phyloP scores from a whole-genome alignment of 116 monocot species.

The Dioscorea cayenensis region DNA sequence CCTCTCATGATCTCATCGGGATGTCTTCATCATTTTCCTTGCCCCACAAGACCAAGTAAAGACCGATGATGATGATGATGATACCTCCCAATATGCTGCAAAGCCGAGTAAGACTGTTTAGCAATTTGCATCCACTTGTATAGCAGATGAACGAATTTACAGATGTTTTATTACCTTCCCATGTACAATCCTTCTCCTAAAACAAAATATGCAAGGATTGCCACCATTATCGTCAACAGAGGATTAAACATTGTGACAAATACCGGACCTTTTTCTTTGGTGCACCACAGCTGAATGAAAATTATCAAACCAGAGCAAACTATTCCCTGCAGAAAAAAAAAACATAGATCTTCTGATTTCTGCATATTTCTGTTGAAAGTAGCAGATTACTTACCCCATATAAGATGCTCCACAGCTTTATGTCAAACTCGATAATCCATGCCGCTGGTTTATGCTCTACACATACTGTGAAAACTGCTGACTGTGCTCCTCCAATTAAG shows the following conservation, averaged over 20 bases:
- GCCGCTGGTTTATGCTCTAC: conserved; percentile 47
- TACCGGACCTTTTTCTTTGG: conserved; percentile 75
- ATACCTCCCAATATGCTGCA: conserved; percentile 69
- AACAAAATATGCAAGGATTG: conserved; percentile 64
- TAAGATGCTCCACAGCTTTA: conserved; percentile 71
- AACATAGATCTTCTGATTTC: too few species aligned
- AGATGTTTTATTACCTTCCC: conserved; percentile 48
- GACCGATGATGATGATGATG: conserved; percentile 63
- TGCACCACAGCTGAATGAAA: conserved; percentile 77
- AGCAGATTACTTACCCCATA: conserved; percentile 46
- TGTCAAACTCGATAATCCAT: conserved; percentile 63
- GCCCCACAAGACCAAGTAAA: conserved; percentile 74
- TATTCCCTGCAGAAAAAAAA: conserved; percentile 41
- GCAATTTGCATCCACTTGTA: background rate
- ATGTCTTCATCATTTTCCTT: conserved; percentile 57
- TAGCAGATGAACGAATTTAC: too few species aligned
- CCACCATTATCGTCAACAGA: conserved; percentile 63
- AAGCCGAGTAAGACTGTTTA: background rate
- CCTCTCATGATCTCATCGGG: background rate
- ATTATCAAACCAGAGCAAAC: conserved; percentile 60
- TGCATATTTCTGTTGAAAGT: too few species aligned
- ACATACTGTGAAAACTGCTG: conserved; percentile 57
- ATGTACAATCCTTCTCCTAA: conserved; percentile 66
- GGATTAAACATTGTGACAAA: conserved; percentile 95
- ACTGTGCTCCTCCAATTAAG: conserved; percentile 65